Conservation (phyloP, 1,284 basidiomycete species). For the Tylopilus orsonianus region DNA sequence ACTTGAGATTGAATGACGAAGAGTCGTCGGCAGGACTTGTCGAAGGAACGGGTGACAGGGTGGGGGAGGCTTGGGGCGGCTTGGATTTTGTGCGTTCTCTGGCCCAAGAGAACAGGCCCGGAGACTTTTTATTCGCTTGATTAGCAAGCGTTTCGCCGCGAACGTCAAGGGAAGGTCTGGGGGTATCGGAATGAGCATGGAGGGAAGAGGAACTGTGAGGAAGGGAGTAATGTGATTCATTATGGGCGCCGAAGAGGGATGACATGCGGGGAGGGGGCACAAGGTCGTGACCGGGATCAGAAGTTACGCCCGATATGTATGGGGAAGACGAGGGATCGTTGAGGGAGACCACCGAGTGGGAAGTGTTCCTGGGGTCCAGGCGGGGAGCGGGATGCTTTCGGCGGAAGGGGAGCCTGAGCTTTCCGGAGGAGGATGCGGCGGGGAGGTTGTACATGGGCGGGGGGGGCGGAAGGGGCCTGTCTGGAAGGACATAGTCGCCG, state of each 20-base stretch:
- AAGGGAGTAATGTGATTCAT: slow-evolving; percentile 51
- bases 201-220: slow-evolving; percentile 39
- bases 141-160: slow-evolving; percentile 22
- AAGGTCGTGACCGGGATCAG: slow-evolving; percentile 39
- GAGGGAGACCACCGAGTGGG: slow-evolving; percentile 18
- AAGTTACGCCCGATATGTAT: slow-evolving; percentile 34
- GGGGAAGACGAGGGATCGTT: slow-evolving; percentile 24
- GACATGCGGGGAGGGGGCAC: slow-evolving; percentile 51
- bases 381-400: slow-evolving; percentile 16
- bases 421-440: slow-evolving; percentile 35
- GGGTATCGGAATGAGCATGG: slow-evolving; percentile 25
- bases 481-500: slow-evolving; percentile 41
- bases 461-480: slow-evolving; percentile 35
- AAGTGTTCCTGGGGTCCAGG: neutral
- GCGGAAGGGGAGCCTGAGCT: slow-evolving; percentile 41
- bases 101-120: slow-evolving; percentile 38
- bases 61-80: slow-evolving; percentile 28
- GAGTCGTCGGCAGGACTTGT: slow-evolving; percentile 24
- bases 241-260: slow-evolving; percentile 54
- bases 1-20: slow-evolving; percentile 60
- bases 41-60: slow-evolving; percentile 20
- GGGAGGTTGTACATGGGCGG: slow-evolving; percentile 32
- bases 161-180: slow-evolving; percentile 22
- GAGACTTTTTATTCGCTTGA: slow-evolving; percentile 34
- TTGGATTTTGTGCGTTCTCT: slow-evolving; percentile 46